These are phyloP conservation scores for Camellia japonica DNA, from an alignment of 148 eudicot genomes.

Conservation along the genomic window DNA sequence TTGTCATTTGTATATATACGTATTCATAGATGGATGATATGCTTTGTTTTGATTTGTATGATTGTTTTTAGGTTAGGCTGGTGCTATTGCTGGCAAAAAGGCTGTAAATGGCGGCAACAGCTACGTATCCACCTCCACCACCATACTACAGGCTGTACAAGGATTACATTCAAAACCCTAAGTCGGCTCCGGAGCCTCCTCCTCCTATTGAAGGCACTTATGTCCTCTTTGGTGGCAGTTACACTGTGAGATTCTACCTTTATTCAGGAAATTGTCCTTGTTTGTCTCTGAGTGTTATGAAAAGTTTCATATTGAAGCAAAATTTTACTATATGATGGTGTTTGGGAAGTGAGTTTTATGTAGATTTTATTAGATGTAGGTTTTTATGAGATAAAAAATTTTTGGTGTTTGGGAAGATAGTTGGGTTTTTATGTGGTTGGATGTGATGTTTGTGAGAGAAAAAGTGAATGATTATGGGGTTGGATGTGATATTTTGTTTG, in stretches of 20 bases:
- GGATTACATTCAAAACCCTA: slow-evolving; percentile 56
- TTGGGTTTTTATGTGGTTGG: too few species aligned
- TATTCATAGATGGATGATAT: too few species aligned
- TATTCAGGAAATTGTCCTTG: not conserved
- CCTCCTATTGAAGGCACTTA: slow-evolving; percentile 78
- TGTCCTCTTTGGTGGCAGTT: slow-evolving; percentile 61
- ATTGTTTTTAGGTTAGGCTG: not conserved
- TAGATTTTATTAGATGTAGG: too few species aligned
- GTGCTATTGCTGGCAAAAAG: not conserved
- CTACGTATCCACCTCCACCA: slow-evolving; percentile 93
- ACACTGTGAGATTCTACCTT: slow-evolving; percentile 47
- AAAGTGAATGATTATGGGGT: too few species aligned
- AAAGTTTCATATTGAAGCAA: not conserved
- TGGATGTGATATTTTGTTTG: too few species aligned
- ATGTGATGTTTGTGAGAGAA: too few species aligned
- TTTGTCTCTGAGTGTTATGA: not conserved
- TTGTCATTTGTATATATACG: too few species aligned
- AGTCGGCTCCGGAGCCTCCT: slow-evolving; percentile 72
- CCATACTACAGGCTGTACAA: slow-evolving; percentile 84
- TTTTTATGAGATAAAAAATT: too few species aligned
- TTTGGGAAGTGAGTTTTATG: not conserved
- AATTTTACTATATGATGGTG: not conserved
- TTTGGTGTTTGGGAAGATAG: too few species aligned
- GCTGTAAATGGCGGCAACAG: slow-evolving; percentile 59
- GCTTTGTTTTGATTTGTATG: not conserved